Base-by-base conservation (phyloP, 179 eudicot genomes). In the Nepenthes alata region DNA sequence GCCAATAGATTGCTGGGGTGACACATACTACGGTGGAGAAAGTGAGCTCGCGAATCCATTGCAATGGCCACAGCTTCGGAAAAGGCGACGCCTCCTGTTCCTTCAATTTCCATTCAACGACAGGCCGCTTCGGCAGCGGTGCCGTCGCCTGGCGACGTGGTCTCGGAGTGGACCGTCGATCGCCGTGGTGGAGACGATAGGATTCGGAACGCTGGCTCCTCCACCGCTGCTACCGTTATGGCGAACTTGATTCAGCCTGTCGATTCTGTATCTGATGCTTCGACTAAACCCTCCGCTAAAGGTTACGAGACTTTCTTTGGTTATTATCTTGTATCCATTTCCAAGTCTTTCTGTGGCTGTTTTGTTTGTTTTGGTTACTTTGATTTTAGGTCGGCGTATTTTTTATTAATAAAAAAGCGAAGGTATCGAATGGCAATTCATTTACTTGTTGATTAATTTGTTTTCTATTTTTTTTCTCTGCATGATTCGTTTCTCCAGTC, bases 1-100 rank as follows among this genome's bases (percentile, higher is more conserved):
- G 84, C 74, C 84, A 80, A 75, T 74, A 66, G 77, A 77, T 77
- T 69, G 75, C 55, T 60, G 58, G 48, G 44, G 61, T 60, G 72
- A 65, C 52, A 63, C 35, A 63, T 67, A 68, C 57, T 76, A 67
- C 80, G 72, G 85, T 71, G 80, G 83, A 71, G 74, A 70, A 68
- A 70, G 74, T 62, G 81, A 81, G 70, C 72, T 79, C 55, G 77
- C 79, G n/a, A 82, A 82, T 66, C 86, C 78, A 11, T 47, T 79
- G 47, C 81, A 82, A 82, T 82, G 86, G 86, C 86, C 86, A 9
- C 86, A 79, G 35, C 80, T 81, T 1, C 70, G 86, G 59, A 82
- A 82, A 70, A 72, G 70, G 39, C 81, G 86, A 52, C 81, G 86
- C 49, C 48, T 71, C 37, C 25, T 25, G 25, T 0, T 25, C 25